Conservation (phyloP, 805 yeast genomes). For the Torulaspora indica region DNA sequence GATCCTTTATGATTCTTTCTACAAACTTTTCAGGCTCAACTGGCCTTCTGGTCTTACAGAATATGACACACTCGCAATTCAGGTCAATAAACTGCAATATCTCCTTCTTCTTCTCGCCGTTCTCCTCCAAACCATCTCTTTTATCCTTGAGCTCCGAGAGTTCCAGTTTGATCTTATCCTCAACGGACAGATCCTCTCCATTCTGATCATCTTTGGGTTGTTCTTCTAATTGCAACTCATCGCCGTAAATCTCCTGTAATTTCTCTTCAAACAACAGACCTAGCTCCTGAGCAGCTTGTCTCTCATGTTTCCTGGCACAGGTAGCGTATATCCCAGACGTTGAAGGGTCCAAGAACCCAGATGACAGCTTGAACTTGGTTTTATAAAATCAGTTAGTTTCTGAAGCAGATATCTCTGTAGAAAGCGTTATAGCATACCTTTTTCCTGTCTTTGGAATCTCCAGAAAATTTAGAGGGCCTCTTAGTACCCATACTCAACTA, state of each 20-base stretch:
- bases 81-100: slow-evolving; percentile 56
- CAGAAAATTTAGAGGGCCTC: slow-evolving; percentile 1
- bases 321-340: slow-evolving; percentile 87
- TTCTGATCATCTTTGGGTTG: slow-evolving; percentile 23
- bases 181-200: slow-evolving; percentile 53
- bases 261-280: slow-evolving; percentile 53
- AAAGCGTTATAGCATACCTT: slow-evolving; percentile 9
- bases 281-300: slow-evolving; percentile 70
- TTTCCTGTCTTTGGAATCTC: slow-evolving; percentile 10
- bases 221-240: slow-evolving; percentile 26
- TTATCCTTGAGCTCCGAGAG: slow-evolving; percentile 53
- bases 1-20: slow-evolving; percentile 55
- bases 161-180: slow-evolving; percentile 70
- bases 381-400: neutral
- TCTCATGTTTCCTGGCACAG: slow-evolving; percentile 77
- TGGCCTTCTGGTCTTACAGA: slow-evolving; percentile 75
- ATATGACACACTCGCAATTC: slow-evolving; percentile 78
- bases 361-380: slow-evolving; percentile 31
- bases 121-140: slow-evolving; percentile 34
- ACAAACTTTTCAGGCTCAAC: slow-evolving; percentile 74
- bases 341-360: slow-evolving; percentile 61
- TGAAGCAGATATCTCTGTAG: neutral
- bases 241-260: slow-evolving; percentile 43
- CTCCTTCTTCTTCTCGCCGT: slow-evolving; percentile 40
- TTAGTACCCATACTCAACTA: slow-evolving; percentile 9